Conservation (phyloP, 345 rosid species). For the Combretum micranthum region DNA sequence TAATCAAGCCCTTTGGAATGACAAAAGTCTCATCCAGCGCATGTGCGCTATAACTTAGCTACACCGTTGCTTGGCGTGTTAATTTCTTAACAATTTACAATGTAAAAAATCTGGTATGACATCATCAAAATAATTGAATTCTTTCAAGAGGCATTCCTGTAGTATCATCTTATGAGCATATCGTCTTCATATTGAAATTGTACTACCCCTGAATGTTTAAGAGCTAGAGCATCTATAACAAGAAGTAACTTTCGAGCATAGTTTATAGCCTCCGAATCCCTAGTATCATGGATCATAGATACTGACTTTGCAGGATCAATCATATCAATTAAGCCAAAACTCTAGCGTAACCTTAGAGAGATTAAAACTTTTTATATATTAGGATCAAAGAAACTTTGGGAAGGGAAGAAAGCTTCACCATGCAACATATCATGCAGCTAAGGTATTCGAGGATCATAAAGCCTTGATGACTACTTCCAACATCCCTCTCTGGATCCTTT, state of each 20-base stretch:
- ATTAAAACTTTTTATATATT: constrained; percentile 63
- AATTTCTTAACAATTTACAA: too few relatives aligned
- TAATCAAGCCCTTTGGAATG: too few relatives aligned
- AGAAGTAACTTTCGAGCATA: constrained; percentile 53
- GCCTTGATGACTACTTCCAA: constrained; percentile 27
- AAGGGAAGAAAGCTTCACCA: constrained; percentile 70
- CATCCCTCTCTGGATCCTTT: constrained; percentile 28
- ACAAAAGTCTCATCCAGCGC: too few relatives aligned
- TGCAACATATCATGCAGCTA: constrained; percentile 58
- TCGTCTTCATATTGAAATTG: too few relatives aligned
- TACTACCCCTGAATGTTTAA: constrained; percentile 43
- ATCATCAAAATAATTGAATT: too few relatives aligned
- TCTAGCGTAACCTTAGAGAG: constrained; percentile 61
- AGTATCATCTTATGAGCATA: too few relatives aligned
- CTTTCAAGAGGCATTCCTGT: too few relatives aligned
- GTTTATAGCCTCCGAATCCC: constrained; percentile 41
- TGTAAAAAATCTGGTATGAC: too few relatives aligned
- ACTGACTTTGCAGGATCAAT: constrained; percentile 81
- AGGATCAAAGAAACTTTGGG: constrained; percentile 59
- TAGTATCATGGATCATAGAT: constrained; percentile 49
- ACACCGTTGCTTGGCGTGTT: too few relatives aligned
- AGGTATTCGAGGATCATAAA: constrained; percentile 83
- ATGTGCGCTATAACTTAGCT: too few relatives aligned
- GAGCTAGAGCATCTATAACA: constrained; percentile 52
- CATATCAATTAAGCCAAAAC: constrained; percentile 51